Percentiles rank a stretch among this genome's conserved stretches.
phyloP scores from a whole-genome alignment of 345 rosid genomes.

The Eucalyptus viminalis region DNA sequence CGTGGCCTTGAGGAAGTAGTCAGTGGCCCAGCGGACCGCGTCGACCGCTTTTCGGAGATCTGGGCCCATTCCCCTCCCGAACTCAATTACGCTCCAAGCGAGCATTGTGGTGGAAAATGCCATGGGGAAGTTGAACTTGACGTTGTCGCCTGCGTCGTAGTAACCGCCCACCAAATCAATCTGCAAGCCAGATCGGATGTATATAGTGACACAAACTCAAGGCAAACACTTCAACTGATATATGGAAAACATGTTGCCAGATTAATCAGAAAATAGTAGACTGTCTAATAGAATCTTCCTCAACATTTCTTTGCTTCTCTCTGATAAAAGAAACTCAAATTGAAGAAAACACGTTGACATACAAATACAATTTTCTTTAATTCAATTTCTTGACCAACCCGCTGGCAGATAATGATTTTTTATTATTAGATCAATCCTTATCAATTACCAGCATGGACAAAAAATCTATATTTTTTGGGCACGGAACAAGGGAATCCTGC shows the following conservation, averaged over 20 bases:
- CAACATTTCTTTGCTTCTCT: neutral
- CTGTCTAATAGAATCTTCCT: neutral
- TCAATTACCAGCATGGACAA: neutral
- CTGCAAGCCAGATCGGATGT: constrained; percentile 1
- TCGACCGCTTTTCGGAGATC: constrained; percentile 26
- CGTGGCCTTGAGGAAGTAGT: constrained; percentile 71
- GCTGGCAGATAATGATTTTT: neutral
- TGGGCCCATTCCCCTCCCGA: constrained; percentile 35
- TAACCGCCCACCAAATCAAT: constrained; percentile 86
- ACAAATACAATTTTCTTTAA: neutral
- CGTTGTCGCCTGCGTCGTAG: constrained; percentile 92
- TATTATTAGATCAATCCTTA: neutral
- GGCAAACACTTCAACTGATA: neutral
- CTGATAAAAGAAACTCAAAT: neutral
- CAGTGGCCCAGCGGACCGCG: constrained; percentile 72
- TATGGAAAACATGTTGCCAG: neutral
- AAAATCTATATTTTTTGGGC: neutral
- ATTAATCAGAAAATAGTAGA: neutral
- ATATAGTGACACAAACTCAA: neutral
- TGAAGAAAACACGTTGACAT: neutral
- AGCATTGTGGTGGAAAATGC: constrained; percentile 74
- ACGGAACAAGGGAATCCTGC: neutral
- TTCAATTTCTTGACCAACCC: neutral
- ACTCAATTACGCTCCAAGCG: constrained; percentile 71
- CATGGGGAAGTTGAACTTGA: constrained; percentile 88